Evolutionary conservation across 108 stramenopile genomes (phyloP).

Genomic region (Pseudonitzschia multistriata): DNA sequence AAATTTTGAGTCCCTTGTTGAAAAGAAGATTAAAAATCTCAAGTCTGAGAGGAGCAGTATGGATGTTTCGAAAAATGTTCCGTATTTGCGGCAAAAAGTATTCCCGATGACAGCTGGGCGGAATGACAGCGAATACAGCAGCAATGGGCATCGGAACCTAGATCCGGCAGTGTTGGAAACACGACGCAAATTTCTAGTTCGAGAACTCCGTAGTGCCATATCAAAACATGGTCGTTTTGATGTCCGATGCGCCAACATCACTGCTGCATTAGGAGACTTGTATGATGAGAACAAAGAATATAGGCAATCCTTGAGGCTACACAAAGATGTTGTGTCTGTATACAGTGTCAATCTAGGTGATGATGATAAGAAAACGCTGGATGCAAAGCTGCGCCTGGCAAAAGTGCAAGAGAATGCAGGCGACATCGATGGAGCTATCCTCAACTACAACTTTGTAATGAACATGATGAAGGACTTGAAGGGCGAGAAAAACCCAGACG

Average conservation of each 20-base stretch:
- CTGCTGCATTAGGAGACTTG: slow-evolving; percentile 50
- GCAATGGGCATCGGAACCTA: slow-evolving; percentile 8
- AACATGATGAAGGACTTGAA: slow-evolving; percentile 47
- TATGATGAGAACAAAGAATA: slow-evolving; percentile 42
- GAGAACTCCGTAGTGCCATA: slow-evolving; percentile 41
- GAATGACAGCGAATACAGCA: slow-evolving; percentile 5
- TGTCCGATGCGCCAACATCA: slow-evolving; percentile 43
- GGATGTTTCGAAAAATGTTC: slow-evolving; percentile 23
- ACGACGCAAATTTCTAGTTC: slow-evolving; percentile 43
- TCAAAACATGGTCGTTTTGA: slow-evolving; percentile 47
- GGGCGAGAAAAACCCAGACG: slow-evolving; percentile 39
- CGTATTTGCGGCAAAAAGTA: slow-evolving; percentile 29
- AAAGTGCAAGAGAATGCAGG: slow-evolving; percentile 44
- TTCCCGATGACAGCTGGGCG: slow-evolving; percentile 30
- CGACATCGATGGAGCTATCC: slow-evolving; percentile 47
- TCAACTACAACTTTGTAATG: slow-evolving; percentile 35
- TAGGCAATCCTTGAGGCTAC: slow-evolving; percentile 47
- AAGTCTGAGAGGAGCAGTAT: slow-evolving; percentile 21
- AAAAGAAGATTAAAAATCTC: slow-evolving; percentile 41
- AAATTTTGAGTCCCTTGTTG: slow-evolving; percentile 38
- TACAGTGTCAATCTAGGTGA: slow-evolving; percentile 61
- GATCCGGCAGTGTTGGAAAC: slow-evolving; percentile 28
- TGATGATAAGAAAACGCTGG: slow-evolving; percentile 39
- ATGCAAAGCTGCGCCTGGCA: slow-evolving; percentile 42
- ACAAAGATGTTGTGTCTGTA: slow-evolving; percentile 54